Conservation (phyloP, 2,329 filamentous ascomycete species). For the Acephala macrosclerotiorum region DNA sequence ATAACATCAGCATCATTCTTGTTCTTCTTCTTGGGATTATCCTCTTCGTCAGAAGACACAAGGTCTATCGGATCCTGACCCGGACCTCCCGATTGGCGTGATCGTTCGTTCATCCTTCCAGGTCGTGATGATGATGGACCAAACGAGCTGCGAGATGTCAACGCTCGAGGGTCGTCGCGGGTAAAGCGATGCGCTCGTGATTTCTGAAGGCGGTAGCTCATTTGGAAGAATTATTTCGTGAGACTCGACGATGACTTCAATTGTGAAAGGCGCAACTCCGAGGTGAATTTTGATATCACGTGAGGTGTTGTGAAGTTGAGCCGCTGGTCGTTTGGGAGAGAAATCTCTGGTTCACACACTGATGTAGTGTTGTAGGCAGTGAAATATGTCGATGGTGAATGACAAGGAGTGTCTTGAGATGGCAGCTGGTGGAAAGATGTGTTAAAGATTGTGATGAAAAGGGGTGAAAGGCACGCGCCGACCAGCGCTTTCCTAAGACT, state of each 20-base stretch:
- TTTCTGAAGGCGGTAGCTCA: neutral
- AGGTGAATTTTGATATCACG: neutral
- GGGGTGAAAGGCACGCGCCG: neutral
- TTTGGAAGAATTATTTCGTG: neutral
- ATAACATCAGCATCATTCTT: neutral
- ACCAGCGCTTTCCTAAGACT: neutral
- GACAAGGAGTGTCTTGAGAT: neutral
- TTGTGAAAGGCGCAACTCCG: too few species aligned
- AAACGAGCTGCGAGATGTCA: conserved; percentile 4
- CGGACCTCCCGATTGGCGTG: neutral
- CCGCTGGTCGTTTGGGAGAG: neutral
- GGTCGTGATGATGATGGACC: neutral
- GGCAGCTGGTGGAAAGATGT: neutral
- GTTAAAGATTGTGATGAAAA: neutral
- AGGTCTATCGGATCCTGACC: neutral
- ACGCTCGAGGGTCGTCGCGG: conserved; percentile 3
- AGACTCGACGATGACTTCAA: too few species aligned
- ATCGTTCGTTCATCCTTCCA: neutral
- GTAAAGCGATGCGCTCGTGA: neutral
- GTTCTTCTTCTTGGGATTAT: neutral
- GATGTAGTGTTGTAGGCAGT: neutral
- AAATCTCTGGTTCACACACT: neutral
- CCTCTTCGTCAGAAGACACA: neutral
- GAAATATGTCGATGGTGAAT: neutral
- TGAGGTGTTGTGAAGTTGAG: neutral